Conservation (phyloP, 352 stramenopile genomes). For the Phytophthora pisi region DNA sequence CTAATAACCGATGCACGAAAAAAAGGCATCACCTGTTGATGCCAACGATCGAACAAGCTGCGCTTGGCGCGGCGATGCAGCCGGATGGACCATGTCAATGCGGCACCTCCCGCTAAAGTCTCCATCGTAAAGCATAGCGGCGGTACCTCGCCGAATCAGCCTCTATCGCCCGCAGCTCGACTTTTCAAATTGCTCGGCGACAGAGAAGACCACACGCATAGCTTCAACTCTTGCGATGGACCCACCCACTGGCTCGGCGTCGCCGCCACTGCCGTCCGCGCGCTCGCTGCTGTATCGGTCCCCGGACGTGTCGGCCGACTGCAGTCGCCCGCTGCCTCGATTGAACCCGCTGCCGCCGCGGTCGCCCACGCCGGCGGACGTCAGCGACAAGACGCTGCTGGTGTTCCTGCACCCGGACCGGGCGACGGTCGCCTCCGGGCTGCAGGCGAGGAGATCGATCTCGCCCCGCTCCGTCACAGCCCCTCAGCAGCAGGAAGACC, state of each 20-base stretch:
- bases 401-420: conserved; percentile 22
- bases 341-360: conserved; percentile 20
- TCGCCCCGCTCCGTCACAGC: conserved; percentile 21
- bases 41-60: conserved; percentile 11
- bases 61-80: conserved; percentile 20
- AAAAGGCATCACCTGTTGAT: conserved; percentile 16
- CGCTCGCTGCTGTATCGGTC: conserved; percentile 27
- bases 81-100: conserved; percentile 17
- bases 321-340: conserved; percentile 17
- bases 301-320: conserved; percentile 18
- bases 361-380: conserved; percentile 10
- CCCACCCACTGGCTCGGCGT: conserved; percentile 3
- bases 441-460: not conserved
- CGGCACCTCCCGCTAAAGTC: not conserved
- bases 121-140: not conserved
- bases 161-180: not conserved
- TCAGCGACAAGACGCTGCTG: conserved; percentile 21
- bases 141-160: conserved; percentile 1
- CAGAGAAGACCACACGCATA: not conserved
- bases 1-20: not conserved
- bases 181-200: conserved; percentile 25
- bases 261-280: conserved; percentile 18
- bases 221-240: conserved; percentile 9
- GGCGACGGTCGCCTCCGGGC: not conserved
- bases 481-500: not conserved